Evolutionary conservation across 192 early-diverging fungal genomes (phyloP), one percentile per base, ranked within the genome.

Genomic region (Coemansia sp.): DNA sequence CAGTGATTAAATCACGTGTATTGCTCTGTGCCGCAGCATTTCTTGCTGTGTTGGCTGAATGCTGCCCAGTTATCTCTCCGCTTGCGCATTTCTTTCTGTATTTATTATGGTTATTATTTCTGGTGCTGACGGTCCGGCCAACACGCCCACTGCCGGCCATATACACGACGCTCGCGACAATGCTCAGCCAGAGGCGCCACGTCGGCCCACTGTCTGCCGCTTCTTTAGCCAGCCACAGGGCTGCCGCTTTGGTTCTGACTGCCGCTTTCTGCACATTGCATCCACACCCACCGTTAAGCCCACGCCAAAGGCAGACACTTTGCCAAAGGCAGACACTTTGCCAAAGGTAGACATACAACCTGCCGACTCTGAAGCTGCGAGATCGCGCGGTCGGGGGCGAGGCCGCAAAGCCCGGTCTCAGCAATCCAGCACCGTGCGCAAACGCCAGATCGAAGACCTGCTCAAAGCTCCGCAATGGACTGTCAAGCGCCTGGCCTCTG

Each of bases 361-460:
- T 35, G 32, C 8, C 5, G 19, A 21, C 19, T 21, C 48, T 8
- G 19, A 49, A 8, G 2, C 12, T 17, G 19, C n/a, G 15, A 8
- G 15, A n/a, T 49, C 48, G 48, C 48, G 48, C 19, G 48, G 48
- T 5, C 48, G 48, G 60, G 59, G 48, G 48, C 48, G 48, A 19
- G 48, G 48, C 8, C 8, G 22, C 21, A 53, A 53, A 2, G 22
- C n/a, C 21, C 52, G 38, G 35, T 4, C 51, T 21, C 39, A 19
- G 39, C 60, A 70, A 54, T 12, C 35, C 21, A 62, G 50, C 35
- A 47, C 56, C 8, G 1, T 60, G 29, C 77, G 77, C 41, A 69
- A 73, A 38, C 32, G 56, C 7, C 74, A 82, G 23, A 76, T 73
- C 15, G 71, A 73, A n/a, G 60, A 59, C 17, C 41, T 82, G 59